Evolutionary conservation across 345 rosid species (phyloP), one percentile per base, ranked within the genome.

Genomic region (Lepidium sativum): DNA sequence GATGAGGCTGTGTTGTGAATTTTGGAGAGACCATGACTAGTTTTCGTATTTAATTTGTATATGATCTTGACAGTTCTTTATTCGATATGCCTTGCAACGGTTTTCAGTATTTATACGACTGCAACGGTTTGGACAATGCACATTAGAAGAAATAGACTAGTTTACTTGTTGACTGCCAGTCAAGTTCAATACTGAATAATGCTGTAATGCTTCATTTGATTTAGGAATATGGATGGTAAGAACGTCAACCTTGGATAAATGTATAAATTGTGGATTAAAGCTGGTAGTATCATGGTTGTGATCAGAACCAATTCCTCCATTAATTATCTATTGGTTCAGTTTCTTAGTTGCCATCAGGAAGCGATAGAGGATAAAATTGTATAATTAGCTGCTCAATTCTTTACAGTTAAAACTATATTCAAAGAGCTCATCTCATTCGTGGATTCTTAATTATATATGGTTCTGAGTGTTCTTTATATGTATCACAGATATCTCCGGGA

Each of bases 401-500:
- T 1, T 17, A 18, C 53, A 31, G 49, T 34, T 18, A 38, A n/a
- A 54, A 25, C 13, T 35, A 45, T 29, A 38, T 13, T 16, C 8
- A 32, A 42, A 4, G 32, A 61, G 68, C 62, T 25, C 42, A 38
- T 61, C 23, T 54, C 17, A 7, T 54, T 54, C 14, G 55, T 71
- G 16, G 47, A 44, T 32, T 5, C 53, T 16, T 55, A 20, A 7
- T 32, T n/a, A 44, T 44, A 60, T 43, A 60, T 60, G 31, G 23
- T 52, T 43, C 39, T 37, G 37, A 60, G 11, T 52, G 62, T 53
- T 67, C 12, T 37, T 43, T 66, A 10, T 56, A 57, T 47, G 42
- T 38, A 75, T 63, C 18, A 41, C 68, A 94, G 99, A 94, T 94
- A 75, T 75, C 97, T 67, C 85, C 91, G 8, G 89, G 81, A 78